Evolutionary conservation across 164 flowering plant genomes (phyloP).

Genomic region (Paratinospora sagittata): DNA sequence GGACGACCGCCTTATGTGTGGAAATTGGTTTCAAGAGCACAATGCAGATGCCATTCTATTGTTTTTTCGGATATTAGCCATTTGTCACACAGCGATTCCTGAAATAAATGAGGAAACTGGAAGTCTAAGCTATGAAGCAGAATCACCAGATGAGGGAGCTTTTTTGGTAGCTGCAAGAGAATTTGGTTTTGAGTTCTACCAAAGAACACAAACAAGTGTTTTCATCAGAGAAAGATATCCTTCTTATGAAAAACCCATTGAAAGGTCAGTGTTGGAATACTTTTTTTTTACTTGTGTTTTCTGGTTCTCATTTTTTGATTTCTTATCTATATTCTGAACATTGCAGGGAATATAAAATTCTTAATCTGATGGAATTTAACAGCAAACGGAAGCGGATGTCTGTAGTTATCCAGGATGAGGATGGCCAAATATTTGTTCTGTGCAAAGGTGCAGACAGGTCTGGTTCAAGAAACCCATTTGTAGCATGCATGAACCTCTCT

Average conservation of each 20-base stretch:
- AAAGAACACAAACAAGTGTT: conserved; percentile 75
- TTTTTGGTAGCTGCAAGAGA: conserved; percentile 95
- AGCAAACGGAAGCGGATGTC: conserved; percentile 94
- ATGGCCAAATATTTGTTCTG: conserved; percentile 64
- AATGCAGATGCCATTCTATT: conserved; percentile 38
- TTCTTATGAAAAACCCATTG: conserved; percentile 34
- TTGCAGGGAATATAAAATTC: conserved; percentile 75
- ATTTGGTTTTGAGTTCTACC: conserved; percentile 85
- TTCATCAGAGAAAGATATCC: conserved; percentile 58
- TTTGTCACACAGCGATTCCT: conserved; percentile 93
- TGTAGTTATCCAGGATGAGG: conserved; percentile 66
- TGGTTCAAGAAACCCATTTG: conserved; percentile 13
- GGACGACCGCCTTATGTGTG: conserved; percentile 67
- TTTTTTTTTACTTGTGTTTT: neutral
- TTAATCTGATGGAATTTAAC: conserved; percentile 75
- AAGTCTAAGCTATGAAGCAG: conserved; percentile 66
- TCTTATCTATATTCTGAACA: conserved; percentile 5
- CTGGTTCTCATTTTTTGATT: neutral
- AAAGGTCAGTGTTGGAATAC: conserved; percentile 44
- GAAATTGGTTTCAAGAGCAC: conserved; percentile 72
- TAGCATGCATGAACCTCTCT: neutral
- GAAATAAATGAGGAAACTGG: conserved; percentile 73
- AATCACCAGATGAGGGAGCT: conserved; percentile 95
- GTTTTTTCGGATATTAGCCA: conserved; percentile 71
- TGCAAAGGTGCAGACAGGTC: conserved; percentile 99